phyloP scores from a whole-genome alignment of 495 filamentous ascomycete genomes.

The Aspergillus campestris region DNA sequence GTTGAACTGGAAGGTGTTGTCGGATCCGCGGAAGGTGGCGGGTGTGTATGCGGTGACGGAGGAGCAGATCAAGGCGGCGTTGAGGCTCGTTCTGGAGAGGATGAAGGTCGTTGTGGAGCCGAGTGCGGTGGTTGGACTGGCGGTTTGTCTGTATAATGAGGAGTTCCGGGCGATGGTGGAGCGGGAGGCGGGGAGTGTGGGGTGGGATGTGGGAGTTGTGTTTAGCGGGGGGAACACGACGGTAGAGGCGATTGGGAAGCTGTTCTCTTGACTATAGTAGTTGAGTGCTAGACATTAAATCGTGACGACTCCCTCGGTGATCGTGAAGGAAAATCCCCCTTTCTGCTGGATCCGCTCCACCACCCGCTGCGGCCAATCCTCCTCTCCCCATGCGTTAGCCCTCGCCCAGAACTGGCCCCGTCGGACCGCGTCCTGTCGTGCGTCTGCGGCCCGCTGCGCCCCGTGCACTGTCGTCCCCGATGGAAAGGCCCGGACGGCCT shows the following conservation, averaged over 20 bases:
- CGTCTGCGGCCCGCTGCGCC: conserved; percentile 41
- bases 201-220: conserved; percentile 83
- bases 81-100: conserved; percentile 75
- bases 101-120: conserved; percentile 93
- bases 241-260: conserved; percentile 57
- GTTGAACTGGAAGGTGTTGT: conserved; percentile 74
- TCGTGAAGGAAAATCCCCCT: too few relatives aligned
- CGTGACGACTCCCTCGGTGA: conserved; percentile 4
- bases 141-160: conserved; percentile 76
- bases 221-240: conserved; percentile 89
- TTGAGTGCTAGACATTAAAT: background rate
- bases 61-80: conserved; percentile 68
- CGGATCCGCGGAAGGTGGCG: conserved; percentile 56
- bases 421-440: conserved; percentile 31
- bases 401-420: conserved; percentile 34
- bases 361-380: conserved; percentile 34
- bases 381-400: conserved; percentile 38
- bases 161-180: conserved; percentile 68
- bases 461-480: conserved; percentile 46
- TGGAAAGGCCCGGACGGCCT: conserved; percentile 43
- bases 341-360: conserved; percentile 21
- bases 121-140: conserved; percentile 76
- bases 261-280: conserved; percentile 20
- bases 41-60: conserved; percentile 75
- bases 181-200: conserved; percentile 58